A percentile compares a stretch with the other conserved stretches of the same genome.
phyloP scores from a whole-genome alignment of 768 basidiomycete species.

The Suillus subaureus region DNA sequence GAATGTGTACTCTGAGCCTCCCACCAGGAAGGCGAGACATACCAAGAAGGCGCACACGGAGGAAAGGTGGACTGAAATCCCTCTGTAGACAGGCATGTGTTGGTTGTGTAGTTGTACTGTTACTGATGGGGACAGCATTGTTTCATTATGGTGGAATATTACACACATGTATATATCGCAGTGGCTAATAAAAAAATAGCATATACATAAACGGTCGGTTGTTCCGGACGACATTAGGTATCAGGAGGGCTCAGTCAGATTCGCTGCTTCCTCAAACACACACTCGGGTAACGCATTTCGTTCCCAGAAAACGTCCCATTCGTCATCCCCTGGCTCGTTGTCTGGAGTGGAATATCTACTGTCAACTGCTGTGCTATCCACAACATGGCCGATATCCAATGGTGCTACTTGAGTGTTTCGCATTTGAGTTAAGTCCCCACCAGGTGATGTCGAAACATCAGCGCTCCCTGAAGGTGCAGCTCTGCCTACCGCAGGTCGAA shows the following conservation, averaged over 20 bases:
- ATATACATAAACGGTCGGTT: not conserved
- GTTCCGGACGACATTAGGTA: not conserved
- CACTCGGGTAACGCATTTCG: conserved; percentile 45
- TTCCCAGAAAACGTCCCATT: conserved; percentile 53
- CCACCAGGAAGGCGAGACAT: conserved; percentile 15
- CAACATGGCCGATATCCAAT: conserved; percentile 37
- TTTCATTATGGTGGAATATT: conserved; percentile 18
- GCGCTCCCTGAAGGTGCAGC: not conserved
- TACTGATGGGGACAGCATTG: not conserved
- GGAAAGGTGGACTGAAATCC: conserved; percentile 26
- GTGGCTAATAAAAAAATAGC: not conserved
- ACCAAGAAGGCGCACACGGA: not conserved
- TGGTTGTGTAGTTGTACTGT: not conserved
- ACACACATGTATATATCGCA: not conserved
- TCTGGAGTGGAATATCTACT: conserved; percentile 23
- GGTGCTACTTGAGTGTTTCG: conserved; percentile 32
- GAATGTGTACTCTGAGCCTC: conserved; percentile 18
- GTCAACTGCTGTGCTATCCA: conserved; percentile 26
- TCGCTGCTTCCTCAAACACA: conserved; percentile 15
- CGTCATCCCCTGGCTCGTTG: conserved; percentile 38
- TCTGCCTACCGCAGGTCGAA: not conserved
- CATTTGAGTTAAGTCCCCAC: not conserved
- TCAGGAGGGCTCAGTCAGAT: not conserved
- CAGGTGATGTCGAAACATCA: not conserved
- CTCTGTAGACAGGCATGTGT: conserved; percentile 8